Evolutionary conservation across 2,329 filamentous ascomycete genomes (phyloP), one percentile per base, ranked within the genome.

Genomic region (Incumbomyces delicatus): DNA sequence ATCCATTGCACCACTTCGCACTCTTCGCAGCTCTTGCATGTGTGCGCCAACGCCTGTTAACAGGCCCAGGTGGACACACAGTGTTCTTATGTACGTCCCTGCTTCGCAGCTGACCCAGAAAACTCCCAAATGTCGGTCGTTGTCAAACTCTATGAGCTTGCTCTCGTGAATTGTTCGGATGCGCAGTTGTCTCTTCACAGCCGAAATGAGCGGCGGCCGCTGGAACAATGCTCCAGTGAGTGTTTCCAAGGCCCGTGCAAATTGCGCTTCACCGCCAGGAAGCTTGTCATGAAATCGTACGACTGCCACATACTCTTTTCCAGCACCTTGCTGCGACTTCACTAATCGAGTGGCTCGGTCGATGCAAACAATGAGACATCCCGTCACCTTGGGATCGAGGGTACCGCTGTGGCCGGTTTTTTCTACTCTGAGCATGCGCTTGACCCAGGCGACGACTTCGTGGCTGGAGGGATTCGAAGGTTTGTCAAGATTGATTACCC

Each of bases 101-200:
- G 88, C 92, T 72, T 98, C 92, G 70, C 92, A 98, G 71, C 87
- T 94, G 59, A 96, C 92, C 90, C 92, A 96, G 78, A 98, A 98
- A 47, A 96, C 90, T 68, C 86, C 92, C 32, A 98, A 78, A 67
- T 96, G 89, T 60, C 92, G 83, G 62, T 96, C 90, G 64, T 98
- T 96, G 74, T 98, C 92, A 65, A 96, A 98, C 74, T 98, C 92
- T 64, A 87, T 75, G 46, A 96, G 76, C 74, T 94, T 94, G 79
- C 84, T 94, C 72, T 96, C 88, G 74, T 96, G 85, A 60, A 98
- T 95, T 53, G 90, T 95, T 70, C 92, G 83, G 69, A 98, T 94
- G 77, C 92, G 89, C 52, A 98, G 80, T 74, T 96, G 90, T 61
- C 92, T 83, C 83, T 98, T 98, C 68, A 98, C 92, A 63, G 92